Percentiles rank a stretch among this genome's conserved stretches.
Evolutionary conservation across 1,139 yeast genomes (phyloP).

Genomic region (Yamadazyma friedrichii): DNA sequence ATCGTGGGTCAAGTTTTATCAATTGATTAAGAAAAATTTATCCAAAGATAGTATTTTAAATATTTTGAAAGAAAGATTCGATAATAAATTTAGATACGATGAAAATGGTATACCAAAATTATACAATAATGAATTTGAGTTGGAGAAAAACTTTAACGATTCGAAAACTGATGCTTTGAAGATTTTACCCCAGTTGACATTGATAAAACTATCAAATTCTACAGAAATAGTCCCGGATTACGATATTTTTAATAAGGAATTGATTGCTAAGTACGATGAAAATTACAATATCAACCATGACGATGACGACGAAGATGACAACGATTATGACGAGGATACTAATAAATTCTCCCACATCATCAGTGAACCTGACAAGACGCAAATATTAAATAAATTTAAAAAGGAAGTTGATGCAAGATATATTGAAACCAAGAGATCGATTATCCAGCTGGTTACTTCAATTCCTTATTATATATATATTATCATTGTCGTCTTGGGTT

Average conservation of each 20-base stretch:
- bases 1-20: constrained; percentile 68
- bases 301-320: constrained; percentile 42
- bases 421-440: constrained; percentile 80
- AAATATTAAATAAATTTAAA: constrained; percentile 60
- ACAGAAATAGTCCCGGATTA: constrained; percentile 58
- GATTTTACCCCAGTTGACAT: constrained; percentile 58
- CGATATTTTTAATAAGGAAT: constrained; percentile 32
- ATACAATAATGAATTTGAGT: constrained; percentile 73
- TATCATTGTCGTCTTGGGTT: constrained; percentile 74
- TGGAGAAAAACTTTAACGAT: constrained; percentile 60
- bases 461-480: constrained; percentile 83
- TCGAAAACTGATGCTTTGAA: constrained; percentile 60
- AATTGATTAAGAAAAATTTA: constrained; percentile 56
- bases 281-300: constrained; percentile 27
- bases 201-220: constrained; percentile 55
- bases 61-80: constrained; percentile 70
- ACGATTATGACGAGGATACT: constrained; percentile 36
- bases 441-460: constrained; percentile 66
- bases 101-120: constrained; percentile 77
- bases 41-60: constrained; percentile 57
- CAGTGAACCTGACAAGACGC: constrained; percentile 54
- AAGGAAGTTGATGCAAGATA: constrained; percentile 78
- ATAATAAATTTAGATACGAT: constrained; percentile 80
- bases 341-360: constrained; percentile 56
- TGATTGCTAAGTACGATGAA: constrained; percentile 23